Evolutionary conservation across 345 rosid genomes (phyloP), one percentile per base, ranked within the genome.

Genomic region (Boechera stricta): DNA sequence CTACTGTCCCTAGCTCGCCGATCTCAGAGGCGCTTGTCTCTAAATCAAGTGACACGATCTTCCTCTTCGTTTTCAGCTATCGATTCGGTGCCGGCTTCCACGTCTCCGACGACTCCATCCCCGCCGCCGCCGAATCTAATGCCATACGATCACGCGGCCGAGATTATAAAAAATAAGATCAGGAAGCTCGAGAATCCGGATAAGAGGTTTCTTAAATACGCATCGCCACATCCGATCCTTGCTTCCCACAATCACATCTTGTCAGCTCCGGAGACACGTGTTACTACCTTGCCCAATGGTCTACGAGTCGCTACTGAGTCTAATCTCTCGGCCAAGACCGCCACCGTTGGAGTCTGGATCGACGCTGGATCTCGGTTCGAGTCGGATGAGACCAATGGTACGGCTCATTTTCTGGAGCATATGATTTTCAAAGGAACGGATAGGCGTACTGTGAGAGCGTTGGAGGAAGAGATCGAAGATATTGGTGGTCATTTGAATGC

Each of bases 401-500:
- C 98, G 1, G 97, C 98, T 13, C 99, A 93, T 70, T 96, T 96
- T 60, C 73, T 96, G 79, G 99, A 96, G 88, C 99, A 91, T 81
- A 90, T 96, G 98, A 93, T 96, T 7, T 96, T 96, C 55, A 93
- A 96, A 82, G 98, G 99, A 29, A 93, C 99, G 6, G 87, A 80
- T 72, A 89, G 73, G 74, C 84, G 99, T 48, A 61, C 79, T 0
- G 91, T 89, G 35, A 77, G 88, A 60, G 77, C 80, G 1, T 49
- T 90, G 76, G 99, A 91, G 78, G 99, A 91, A 82, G 98, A 96
- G 84, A 87, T 96, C 39, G 99, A 96, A 87, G 86, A 91, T 62
- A 91, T 93, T 86, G 99, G 99, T 1, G 99, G 98, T 5, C 98
- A 93, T 82, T 78, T 96, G 81, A 96, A 93, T 74, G 97, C 97